Evolutionary conservation across 2,329 filamentous ascomycete species (phyloP), one percentile per base, ranked within the genome.

Genomic region (Anthostomella pinea): DNA sequence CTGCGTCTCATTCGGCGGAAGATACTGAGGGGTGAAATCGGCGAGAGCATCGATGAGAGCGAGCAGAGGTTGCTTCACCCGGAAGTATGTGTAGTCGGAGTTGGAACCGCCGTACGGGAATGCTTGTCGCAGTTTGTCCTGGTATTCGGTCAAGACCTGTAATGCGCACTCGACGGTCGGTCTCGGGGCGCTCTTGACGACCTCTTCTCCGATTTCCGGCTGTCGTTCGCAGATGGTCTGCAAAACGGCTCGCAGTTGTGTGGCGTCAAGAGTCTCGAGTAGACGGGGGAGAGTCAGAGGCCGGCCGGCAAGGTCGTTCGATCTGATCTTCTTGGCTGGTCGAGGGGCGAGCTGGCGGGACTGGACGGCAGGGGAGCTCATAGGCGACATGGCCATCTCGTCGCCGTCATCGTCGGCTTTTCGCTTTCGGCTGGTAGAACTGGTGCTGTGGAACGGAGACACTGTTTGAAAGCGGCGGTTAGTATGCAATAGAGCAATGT

Each of bases 1-100:
- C 58, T 96, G 90, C 2, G 78, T 72, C 67, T 98, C 93, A 56
- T 86, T 85, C 0, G 93, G 93, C 9, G 93, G 93, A 3, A 98
- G 79, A 56, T 95, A 98, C 62, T 97, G 89, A 4, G 89, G 88
- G 1, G 90, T 97, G 59, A 94, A 98, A 58, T 98, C 93, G 60
- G 85, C 83, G 28, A 98, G 74, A 27, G 93, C 89, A 41, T 96
- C 88, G 41, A 96, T 79, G 16, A 98, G 76, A 39, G 87, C 82
- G 17, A 81, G 69, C 13, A 97, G 73, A 23, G 85, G 79, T 48
- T 90, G 85, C 52, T 85, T 87, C 36, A 97, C 87, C 52, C 93
- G 81, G 60, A 96, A 94, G 63, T 96, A 98, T 33, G 88, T 84
- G 66, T 97, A 97, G 62, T 97, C 91, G 26, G 89, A 88, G 40